Conservation (phyloP, 2,329 filamentous ascomycete genomes). For the Boeremia lycopersici region DNA sequence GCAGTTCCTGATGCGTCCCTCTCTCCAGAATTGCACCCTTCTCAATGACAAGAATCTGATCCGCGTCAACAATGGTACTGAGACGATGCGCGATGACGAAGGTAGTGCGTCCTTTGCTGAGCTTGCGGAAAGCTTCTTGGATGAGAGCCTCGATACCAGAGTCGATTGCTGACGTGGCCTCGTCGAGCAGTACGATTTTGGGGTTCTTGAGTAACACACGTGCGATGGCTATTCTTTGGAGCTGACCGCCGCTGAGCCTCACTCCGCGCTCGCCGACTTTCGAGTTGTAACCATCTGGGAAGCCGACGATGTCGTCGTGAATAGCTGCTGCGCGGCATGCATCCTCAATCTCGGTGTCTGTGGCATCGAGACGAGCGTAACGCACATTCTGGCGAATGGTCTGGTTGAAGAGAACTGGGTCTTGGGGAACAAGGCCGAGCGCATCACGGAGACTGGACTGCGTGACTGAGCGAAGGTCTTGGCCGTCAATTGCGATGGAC, state of each 20-base stretch:
- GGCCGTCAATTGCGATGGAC: constrained; percentile 62
- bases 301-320: constrained; percentile 67
- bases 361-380: constrained; percentile 67
- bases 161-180: constrained; percentile 87
- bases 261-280: constrained; percentile 51
- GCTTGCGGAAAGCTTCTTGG: constrained; percentile 63
- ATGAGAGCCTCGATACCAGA: constrained; percentile 71
- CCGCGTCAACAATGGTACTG: constrained; percentile 83
- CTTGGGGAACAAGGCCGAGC: constrained; percentile 69
- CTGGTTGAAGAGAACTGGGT: constrained; percentile 68
- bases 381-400: constrained; percentile 69
- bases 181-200: constrained; percentile 83
- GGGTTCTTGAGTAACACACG: constrained; percentile 80
- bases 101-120: constrained; percentile 68
- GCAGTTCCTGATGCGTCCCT: constrained; percentile 78
- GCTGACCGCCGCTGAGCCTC: constrained; percentile 66
- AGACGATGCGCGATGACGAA: constrained; percentile 78
- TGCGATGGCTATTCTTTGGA: constrained; percentile 71
- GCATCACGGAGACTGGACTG: constrained; percentile 63
- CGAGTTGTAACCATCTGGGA: constrained; percentile 54
- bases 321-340: constrained; percentile 68
- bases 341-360: constrained; percentile 63
- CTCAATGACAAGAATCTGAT: constrained; percentile 81
- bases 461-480: constrained; percentile 65
- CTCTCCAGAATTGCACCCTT: constrained; percentile 77